A percentile compares a stretch with the other conserved stretches of the same genome.
These are phyloP conservation scores for Phytophthora fragariaefolia DNA, from an alignment of 352 stramenopile species.

Conservation along the genomic window DNA sequence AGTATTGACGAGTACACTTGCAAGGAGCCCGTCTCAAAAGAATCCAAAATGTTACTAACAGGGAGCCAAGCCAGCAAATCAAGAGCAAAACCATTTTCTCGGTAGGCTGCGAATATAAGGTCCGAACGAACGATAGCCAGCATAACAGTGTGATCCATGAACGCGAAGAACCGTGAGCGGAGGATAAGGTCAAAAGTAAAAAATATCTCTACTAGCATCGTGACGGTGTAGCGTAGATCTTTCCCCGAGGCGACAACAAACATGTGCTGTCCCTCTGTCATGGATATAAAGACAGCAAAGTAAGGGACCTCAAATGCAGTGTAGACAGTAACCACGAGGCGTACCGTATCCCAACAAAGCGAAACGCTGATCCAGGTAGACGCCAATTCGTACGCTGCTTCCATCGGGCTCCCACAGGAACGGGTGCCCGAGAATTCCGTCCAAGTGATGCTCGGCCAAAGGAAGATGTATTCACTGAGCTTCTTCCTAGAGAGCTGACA, in stretches of 20 bases:
- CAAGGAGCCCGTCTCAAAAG: slow-evolving; percentile 21
- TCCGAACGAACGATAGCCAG: slow-evolving; percentile 54
- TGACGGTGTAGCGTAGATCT: slow-evolving; percentile 36
- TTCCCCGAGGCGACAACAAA: slow-evolving; percentile 41
- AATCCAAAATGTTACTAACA: slow-evolving; percentile 52
- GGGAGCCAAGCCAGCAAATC: slow-evolving; percentile 64
- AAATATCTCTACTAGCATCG: slow-evolving; percentile 26
- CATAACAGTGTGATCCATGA: slow-evolving; percentile 56
- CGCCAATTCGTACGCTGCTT: slow-evolving; percentile 5
- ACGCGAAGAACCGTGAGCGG: slow-evolving; percentile 59
- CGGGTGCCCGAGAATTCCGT: background rate
- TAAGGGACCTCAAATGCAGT: slow-evolving; percentile 48
- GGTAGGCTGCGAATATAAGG: slow-evolving; percentile 70
- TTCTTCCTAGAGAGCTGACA: slow-evolving; percentile 9
- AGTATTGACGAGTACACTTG: slow-evolving; percentile 44
- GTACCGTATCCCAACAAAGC: slow-evolving; percentile 10
- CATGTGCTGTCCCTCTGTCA: slow-evolving; percentile 48
- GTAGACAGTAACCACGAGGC: slow-evolving; percentile 11
- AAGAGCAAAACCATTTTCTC: slow-evolving; percentile 45
- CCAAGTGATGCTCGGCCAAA: too few species aligned
- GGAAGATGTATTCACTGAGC: too few species aligned
- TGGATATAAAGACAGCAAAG: slow-evolving; percentile 72
- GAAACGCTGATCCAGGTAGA: slow-evolving; percentile 11
- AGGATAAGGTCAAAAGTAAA: slow-evolving; percentile 50
- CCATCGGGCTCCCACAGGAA: background rate